Conservation (phyloP, 2,329 filamentous ascomycete genomes). For the Penicillium sp. region DNA sequence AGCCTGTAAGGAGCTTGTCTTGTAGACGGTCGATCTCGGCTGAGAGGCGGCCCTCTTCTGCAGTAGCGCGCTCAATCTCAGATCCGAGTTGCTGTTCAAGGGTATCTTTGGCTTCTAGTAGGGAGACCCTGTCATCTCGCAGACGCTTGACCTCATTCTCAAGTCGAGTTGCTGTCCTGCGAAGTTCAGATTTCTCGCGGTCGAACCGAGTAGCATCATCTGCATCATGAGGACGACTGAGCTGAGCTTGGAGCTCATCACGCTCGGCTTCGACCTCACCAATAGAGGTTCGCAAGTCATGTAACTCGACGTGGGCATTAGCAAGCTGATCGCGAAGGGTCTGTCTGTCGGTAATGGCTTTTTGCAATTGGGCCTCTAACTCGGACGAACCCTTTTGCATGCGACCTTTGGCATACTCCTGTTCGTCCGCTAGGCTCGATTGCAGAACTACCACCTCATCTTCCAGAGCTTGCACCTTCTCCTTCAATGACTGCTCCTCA, state of each 20-base stretch:
- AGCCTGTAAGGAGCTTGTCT: slow-evolving; percentile 50
- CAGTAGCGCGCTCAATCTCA: slow-evolving; percentile 65
- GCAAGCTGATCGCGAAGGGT: slow-evolving; percentile 64
- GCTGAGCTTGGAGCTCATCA: slow-evolving; percentile 65
- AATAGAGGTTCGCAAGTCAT: slow-evolving; percentile 58
- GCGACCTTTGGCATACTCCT: slow-evolving; percentile 60
- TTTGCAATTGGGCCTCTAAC: slow-evolving; percentile 58
- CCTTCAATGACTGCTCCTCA: slow-evolving; percentile 62
- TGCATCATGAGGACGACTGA: slow-evolving; percentile 57
- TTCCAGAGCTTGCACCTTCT: slow-evolving; percentile 68
- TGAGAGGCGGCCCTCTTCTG: slow-evolving; percentile 64
- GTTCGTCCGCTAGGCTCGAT: slow-evolving; percentile 64
- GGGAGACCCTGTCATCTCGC: slow-evolving; percentile 62
- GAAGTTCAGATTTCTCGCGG: slow-evolving; percentile 68
- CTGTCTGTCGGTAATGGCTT: slow-evolving; percentile 62
- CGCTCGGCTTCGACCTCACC: slow-evolving; percentile 65
- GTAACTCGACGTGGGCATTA: slow-evolving; percentile 61
- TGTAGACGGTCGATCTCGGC: slow-evolving; percentile 53
- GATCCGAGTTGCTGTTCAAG: slow-evolving; percentile 66
- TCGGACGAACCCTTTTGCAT: slow-evolving; percentile 61
- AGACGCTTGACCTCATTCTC: slow-evolving; percentile 67
- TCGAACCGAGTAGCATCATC: slow-evolving; percentile 63
- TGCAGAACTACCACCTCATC: slow-evolving; percentile 77
- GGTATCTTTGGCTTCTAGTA: slow-evolving; percentile 59
- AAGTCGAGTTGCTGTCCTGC: slow-evolving; percentile 66